Percentiles rank a stretch among this genome's conserved stretches.
Conservation (phyloP, 2,329 filamentous ascomycete genomes). For the Amauroascus niger region DNA sequence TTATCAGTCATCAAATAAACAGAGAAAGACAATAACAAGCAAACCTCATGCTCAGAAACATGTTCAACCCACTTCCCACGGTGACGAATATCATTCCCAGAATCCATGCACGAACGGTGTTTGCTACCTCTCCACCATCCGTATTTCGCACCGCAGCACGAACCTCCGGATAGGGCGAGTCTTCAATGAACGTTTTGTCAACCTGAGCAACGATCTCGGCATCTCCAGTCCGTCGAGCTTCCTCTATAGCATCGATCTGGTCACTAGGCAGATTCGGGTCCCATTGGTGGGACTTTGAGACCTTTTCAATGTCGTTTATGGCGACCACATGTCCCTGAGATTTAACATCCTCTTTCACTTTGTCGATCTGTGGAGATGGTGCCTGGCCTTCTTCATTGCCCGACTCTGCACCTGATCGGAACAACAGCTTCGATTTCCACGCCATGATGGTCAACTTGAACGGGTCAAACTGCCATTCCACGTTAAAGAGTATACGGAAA, state of each 20-base stretch:
- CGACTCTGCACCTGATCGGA: background rate
- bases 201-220: constrained; percentile 50
- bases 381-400: background rate
- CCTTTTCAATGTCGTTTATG: constrained; percentile 5
- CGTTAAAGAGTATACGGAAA: background rate
- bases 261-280: constrained; percentile 53
- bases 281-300: constrained; percentile 25
- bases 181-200: constrained; percentile 50
- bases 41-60: constrained; percentile 45
- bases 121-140: constrained; percentile 48
- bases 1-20: background rate
- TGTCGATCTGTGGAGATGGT: background rate
- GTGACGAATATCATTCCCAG: constrained; percentile 50
- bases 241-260: constrained; percentile 49
- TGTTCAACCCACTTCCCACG: constrained; percentile 49
- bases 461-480: background rate
- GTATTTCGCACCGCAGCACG: constrained; percentile 54
- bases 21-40: background rate
- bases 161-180: constrained; percentile 54
- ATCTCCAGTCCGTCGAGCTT: constrained; percentile 45
- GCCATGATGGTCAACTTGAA: background rate
- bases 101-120: constrained; percentile 52
- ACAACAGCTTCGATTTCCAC: constrained; percentile 1
- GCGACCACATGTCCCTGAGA: background rate
- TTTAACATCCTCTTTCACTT: background rate